A percentile compares a stretch with the other conserved stretches of the same genome.
phyloP scores from a whole-genome alignment of 1,139 yeast species.

The Trichomonascaceae sp. region DNA sequence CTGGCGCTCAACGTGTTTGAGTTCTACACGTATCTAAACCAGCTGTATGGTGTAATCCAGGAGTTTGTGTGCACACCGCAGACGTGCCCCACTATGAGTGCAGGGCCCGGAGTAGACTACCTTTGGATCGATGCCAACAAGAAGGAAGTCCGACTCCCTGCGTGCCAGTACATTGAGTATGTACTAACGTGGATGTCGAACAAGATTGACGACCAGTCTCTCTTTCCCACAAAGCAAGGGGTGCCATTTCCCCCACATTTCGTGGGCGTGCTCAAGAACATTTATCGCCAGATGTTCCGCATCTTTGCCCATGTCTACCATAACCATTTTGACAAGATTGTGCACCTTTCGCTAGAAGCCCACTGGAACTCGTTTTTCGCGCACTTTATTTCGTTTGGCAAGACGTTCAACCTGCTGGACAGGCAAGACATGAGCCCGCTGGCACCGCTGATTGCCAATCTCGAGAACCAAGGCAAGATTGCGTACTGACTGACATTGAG shows the following conservation, averaged over 20 bases:
- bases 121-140: slow-evolving; percentile 75
- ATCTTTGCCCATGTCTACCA: slow-evolving; percentile 94
- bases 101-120: slow-evolving; percentile 86
- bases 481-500: too few relatives aligned
- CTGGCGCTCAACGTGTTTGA: slow-evolving; percentile 86
- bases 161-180: slow-evolving; percentile 82
- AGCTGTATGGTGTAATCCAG: slow-evolving; percentile 75
- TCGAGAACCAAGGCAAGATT: slow-evolving; percentile 81
- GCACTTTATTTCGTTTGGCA: slow-evolving; percentile 80
- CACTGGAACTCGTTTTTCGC: slow-evolving; percentile 98
- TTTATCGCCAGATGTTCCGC: slow-evolving; percentile 83
- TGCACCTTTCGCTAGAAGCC: slow-evolving; percentile 85
- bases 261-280: slow-evolving; percentile 69
- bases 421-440: slow-evolving; percentile 69
- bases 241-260: slow-evolving; percentile 87
- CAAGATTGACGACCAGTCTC: slow-evolving; percentile 75
- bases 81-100: slow-evolving; percentile 86
- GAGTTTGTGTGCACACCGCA: slow-evolving; percentile 89
- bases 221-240: slow-evolving; percentile 85
- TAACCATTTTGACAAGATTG: slow-evolving; percentile 84
- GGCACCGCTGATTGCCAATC: slow-evolving; percentile 56
- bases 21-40: slow-evolving; percentile 71
- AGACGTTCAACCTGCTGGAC: slow-evolving; percentile 74
- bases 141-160: slow-evolving; percentile 78
- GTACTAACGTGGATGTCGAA: slow-evolving; percentile 84